phyloP scores from a whole-genome alignment of 352 stramenopile species.

The Thalassiosira exigua region DNA sequence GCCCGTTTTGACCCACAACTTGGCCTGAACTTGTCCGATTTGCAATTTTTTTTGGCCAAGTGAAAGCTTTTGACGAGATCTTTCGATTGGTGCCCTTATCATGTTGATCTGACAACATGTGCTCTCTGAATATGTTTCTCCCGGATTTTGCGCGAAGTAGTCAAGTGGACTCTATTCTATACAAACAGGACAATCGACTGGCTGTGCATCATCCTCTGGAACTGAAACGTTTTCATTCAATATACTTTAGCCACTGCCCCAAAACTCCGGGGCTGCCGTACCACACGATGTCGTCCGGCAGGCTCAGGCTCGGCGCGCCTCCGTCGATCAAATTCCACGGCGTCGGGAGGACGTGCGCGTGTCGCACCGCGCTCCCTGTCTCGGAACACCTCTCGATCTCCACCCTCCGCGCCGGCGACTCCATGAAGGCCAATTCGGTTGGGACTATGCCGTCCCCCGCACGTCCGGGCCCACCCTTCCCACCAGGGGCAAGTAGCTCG shows the following conservation, averaged over 20 bases:
- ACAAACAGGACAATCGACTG: too few species aligned
- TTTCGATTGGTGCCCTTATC: too few species aligned
- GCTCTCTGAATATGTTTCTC: too few species aligned
- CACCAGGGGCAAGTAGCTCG: constrained; percentile 73
- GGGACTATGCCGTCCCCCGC: constrained; percentile 77
- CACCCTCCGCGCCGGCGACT: constrained; percentile 60
- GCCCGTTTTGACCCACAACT: too few species aligned
- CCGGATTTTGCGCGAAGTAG: too few species aligned
- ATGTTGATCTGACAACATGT: too few species aligned
- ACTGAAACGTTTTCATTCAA: constrained; percentile 31
- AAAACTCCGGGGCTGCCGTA: constrained; percentile 73
- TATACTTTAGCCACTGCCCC: constrained; percentile 64
- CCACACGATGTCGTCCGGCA: constrained; percentile 69
- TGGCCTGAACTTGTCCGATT: too few species aligned
- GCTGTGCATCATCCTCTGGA: background rate
- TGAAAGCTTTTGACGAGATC: too few species aligned
- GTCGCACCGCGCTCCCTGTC: constrained; percentile 62
- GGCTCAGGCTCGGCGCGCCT: constrained; percentile 57
- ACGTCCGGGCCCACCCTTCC: constrained; percentile 49
- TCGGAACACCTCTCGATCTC: constrained; percentile 56
- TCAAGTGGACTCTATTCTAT: too few species aligned
- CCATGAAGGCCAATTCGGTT: constrained; percentile 75
- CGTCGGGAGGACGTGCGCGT: constrained; percentile 80
- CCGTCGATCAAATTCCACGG: constrained; percentile 80
- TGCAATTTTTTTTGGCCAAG: too few species aligned